Evolutionary conservation across 345 rosid species (phyloP).

Genomic region (Fremontodendron californicum): DNA sequence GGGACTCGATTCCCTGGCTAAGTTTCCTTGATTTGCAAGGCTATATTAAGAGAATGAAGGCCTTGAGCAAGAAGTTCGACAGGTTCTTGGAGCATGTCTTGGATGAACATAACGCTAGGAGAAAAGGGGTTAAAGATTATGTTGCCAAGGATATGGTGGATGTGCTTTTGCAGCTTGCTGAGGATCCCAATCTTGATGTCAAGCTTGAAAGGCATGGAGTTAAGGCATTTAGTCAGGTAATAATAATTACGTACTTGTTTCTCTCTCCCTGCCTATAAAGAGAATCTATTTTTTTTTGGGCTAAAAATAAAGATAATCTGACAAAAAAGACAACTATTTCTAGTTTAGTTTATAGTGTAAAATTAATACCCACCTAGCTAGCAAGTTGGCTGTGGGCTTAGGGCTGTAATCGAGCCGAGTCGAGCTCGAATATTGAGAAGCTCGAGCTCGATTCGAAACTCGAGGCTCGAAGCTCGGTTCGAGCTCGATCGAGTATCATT

Average conservation of each 20-base stretch:
- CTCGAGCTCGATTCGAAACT: no score
- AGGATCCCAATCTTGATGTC: slow-evolving; percentile 52
- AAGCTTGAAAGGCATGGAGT: slow-evolving; percentile 61
- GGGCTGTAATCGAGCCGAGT: no score
- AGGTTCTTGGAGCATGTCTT: slow-evolving; percentile 55
- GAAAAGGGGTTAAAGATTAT: slow-evolving; percentile 31
- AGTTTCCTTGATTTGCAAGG: slow-evolving; percentile 62
- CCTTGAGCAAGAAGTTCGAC: slow-evolving; percentile 52
- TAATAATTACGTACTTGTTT: no score
- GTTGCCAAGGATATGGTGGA: slow-evolving; percentile 67
- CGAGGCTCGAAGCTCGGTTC: no score
- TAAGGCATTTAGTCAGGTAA: slow-evolving; percentile 57
- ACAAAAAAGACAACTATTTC: no score
- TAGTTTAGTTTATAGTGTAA: no score
- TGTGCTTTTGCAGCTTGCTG: slow-evolving; percentile 59
- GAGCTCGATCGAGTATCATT: no score
- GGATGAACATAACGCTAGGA: slow-evolving; percentile 49
- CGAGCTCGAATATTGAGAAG: no score
- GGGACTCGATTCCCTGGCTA: slow-evolving; percentile 70
- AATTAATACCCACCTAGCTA: no score
- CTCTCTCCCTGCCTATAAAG: neutral
- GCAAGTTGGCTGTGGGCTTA: no score
- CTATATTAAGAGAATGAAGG: slow-evolving; percentile 60
- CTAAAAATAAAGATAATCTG: no score
- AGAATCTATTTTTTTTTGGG: no score